Percentiles rank a stretch among this genome's conserved stretches.
These are phyloP conservation scores for Athelia sp. DNA, from an alignment of 1,284 basidiomycete genomes.

Conservation along the genomic window DNA sequence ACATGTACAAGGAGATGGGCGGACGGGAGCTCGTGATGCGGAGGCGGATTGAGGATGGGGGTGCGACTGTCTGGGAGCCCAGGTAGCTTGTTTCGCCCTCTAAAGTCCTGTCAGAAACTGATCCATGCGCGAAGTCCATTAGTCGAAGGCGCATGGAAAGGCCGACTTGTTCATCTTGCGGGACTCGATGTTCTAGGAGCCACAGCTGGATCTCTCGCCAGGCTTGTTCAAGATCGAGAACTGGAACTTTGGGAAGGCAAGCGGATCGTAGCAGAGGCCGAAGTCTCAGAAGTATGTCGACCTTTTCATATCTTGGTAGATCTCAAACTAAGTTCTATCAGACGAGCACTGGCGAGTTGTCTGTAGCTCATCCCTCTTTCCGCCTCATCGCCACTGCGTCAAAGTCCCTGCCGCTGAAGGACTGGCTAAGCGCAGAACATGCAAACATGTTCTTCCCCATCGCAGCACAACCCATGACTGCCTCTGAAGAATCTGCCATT, in stretches of 20 bases:
- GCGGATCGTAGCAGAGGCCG: slow-evolving; percentile 46
- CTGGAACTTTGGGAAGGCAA: slow-evolving; percentile 58
- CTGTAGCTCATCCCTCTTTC: slow-evolving; percentile 51
- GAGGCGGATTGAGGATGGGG: slow-evolving; percentile 45
- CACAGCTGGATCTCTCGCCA: slow-evolving; percentile 55
- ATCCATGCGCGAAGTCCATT: slow-evolving; percentile 58
- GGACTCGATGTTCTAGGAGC: slow-evolving; percentile 59
- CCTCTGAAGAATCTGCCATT: slow-evolving; percentile 40
- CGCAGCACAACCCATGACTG: slow-evolving; percentile 53
- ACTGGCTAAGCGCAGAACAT: slow-evolving; percentile 62
- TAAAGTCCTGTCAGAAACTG: slow-evolving; percentile 42
- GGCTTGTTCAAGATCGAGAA: slow-evolving; percentile 56
- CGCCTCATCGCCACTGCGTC: slow-evolving; percentile 57
- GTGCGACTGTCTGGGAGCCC: slow-evolving; percentile 59
- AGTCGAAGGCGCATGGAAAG: slow-evolving; percentile 52
- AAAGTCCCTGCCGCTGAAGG: slow-evolving; percentile 54
- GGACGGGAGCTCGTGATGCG: slow-evolving; percentile 62
- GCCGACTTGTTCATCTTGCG: slow-evolving; percentile 52
- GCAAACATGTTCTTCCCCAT: slow-evolving; percentile 66
- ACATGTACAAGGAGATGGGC: slow-evolving; percentile 66
- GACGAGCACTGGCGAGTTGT: slow-evolving; percentile 36
- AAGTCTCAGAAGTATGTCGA: slow-evolving; percentile 37
- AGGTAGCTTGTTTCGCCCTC: no score
- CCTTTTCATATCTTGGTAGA: slow-evolving; percentile 45
- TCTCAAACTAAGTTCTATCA: slow-evolving; percentile 34